These are phyloP conservation scores for Claviceps maximensis DNA, from an alignment of 2,329 filamentous ascomycete genomes.

Conservation along the genomic window DNA sequence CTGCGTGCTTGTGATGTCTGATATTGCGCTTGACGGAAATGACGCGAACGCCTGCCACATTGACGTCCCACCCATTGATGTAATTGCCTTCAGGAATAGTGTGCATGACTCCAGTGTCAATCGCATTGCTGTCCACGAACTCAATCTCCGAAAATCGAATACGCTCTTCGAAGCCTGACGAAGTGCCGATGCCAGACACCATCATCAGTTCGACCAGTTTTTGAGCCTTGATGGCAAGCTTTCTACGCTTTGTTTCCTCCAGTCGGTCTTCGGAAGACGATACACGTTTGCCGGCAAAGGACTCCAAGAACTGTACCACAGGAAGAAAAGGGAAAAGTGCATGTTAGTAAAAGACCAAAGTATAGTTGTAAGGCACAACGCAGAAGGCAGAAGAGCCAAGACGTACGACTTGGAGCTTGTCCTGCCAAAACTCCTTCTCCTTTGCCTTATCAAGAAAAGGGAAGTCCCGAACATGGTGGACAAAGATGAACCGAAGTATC, in stretches of 20 bases:
- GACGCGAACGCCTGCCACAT: constrained; percentile 78
- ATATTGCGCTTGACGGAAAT: constrained; percentile 74
- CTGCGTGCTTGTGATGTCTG: constrained; percentile 81
- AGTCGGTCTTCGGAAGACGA: constrained; percentile 92
- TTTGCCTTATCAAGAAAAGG: constrained; percentile 92
- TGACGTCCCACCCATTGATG: constrained; percentile 94
- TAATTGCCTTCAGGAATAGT: constrained; percentile 83
- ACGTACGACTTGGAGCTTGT: constrained; percentile 85
- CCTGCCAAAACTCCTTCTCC: constrained; percentile 99
- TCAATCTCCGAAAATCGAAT: constrained; percentile 96
- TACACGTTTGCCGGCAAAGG: constrained; percentile 92
- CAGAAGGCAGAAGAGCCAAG: not conserved
- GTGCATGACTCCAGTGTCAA: constrained; percentile 76
- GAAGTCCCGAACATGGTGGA: constrained; percentile 94
- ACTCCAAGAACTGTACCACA: constrained; percentile 67
- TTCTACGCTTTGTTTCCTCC: constrained; percentile 89
- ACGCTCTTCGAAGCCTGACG: constrained; percentile 92
- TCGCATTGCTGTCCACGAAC: constrained; percentile 84
- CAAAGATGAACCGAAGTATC: constrained; percentile 90
- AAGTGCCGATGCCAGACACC: constrained; percentile 91
- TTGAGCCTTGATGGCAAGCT: constrained; percentile 82
- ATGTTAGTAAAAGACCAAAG: not conserved
- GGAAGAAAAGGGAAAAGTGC: not conserved
- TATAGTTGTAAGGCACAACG: not conserved
- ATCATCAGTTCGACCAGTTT: constrained; percentile 99